These are phyloP conservation scores for Limnomonas spitsbergensis DNA, from an alignment of 139 green algal genomes.

Conservation along the genomic window DNA sequence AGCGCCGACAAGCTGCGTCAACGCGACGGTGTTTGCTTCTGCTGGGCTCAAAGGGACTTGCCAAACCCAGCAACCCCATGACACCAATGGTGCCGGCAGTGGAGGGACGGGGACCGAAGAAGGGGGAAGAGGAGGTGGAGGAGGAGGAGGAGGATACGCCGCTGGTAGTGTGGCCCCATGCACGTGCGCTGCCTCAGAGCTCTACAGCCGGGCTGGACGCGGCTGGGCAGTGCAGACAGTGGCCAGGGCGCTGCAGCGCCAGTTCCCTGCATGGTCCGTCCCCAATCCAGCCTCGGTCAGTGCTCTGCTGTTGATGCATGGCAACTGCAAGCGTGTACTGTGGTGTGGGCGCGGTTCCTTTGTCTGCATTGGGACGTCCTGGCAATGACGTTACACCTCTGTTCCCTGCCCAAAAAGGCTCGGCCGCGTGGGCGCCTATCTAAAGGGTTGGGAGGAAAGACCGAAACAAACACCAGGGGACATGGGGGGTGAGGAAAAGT, in stretches of 20 bases:
- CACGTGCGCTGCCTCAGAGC: not conserved
- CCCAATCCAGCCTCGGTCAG: not conserved
- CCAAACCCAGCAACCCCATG: too few species aligned
- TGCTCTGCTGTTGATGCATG: not conserved
- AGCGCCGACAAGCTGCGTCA: slow-evolving; percentile 10
- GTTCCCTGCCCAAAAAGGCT: too few species aligned
- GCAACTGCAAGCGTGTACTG: too few species aligned
- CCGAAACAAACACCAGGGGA: too few species aligned
- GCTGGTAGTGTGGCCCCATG: not conserved
- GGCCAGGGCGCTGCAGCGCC: not conserved
- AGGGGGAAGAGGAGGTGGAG: not conserved
- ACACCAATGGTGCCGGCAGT: not conserved
- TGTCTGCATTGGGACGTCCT: too few species aligned
- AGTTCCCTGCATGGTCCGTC: not conserved
- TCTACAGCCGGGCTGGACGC: not conserved
- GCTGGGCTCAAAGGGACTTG: slow-evolving; percentile 8
- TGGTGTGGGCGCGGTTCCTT: too few species aligned
- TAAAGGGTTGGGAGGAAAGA: too few species aligned
- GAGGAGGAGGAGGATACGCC: not conserved
- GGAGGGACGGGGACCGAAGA: not conserved
- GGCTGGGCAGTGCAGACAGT: not conserved
- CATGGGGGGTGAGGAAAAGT: too few species aligned
- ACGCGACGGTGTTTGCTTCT: slow-evolving; percentile 23
- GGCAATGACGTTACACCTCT: too few species aligned
- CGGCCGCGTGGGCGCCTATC: too few species aligned